Evolutionary conservation across 495 filamentous ascomycete genomes (phyloP).

Genomic region (Neurospora sp.): DNA sequence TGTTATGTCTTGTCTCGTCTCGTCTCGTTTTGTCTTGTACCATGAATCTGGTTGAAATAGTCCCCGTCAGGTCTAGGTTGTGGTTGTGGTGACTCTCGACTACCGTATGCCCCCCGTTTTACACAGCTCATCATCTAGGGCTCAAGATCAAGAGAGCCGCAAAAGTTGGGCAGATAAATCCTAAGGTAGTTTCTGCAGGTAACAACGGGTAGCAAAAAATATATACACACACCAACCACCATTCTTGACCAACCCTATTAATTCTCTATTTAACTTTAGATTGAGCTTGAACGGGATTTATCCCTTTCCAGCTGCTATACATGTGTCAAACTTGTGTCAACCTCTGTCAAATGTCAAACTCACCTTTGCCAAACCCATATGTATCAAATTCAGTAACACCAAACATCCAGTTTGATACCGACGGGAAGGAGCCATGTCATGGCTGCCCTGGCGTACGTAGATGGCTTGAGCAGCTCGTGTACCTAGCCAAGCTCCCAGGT

Average conservation of each 20-base stretch:
- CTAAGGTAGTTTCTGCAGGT: too few relatives aligned
- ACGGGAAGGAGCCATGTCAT: background rate
- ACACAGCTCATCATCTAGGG: too few relatives aligned
- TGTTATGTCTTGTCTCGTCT: background rate
- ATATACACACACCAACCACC: too few relatives aligned
- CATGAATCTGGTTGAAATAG: background rate
- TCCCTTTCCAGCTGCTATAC: background rate
- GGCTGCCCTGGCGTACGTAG: background rate
- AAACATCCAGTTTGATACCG: background rate
- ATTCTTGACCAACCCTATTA: background rate
- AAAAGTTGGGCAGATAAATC: too few relatives aligned
- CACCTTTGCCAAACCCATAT: background rate
- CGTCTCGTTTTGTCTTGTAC: background rate
- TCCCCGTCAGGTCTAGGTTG: too few relatives aligned
- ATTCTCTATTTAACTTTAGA: too few relatives aligned
- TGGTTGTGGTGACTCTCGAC: background rate
- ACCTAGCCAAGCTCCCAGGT: background rate
- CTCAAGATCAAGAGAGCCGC: too few relatives aligned
- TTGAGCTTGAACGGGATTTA: background rate
- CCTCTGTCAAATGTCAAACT: background rate
- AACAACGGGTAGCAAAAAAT: too few relatives aligned
- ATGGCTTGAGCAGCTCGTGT: background rate
- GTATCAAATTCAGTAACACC: background rate
- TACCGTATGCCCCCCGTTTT: background rate
- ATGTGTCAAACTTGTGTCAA: background rate